Evolutionary conservation across 768 basidiomycete species (phyloP), one percentile per base, ranked within the genome.

Genomic region (Suillus bovinus): DNA sequence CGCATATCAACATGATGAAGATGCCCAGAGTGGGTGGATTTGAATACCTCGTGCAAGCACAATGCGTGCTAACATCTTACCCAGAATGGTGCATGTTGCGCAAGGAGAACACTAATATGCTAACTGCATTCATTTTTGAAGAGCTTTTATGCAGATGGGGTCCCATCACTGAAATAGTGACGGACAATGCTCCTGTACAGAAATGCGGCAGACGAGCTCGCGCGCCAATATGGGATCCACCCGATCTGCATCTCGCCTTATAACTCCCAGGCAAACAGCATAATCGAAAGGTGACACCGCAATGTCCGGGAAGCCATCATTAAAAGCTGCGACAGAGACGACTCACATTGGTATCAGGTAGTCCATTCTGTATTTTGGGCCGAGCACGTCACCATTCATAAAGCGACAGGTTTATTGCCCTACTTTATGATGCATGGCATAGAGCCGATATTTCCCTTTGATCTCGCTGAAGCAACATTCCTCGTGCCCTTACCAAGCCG

Each of bases 41-140:
- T n/a, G 4, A 22, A 0, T 74, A 66, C 16, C 69, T 78, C 8
- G 65, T 65, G 67, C 29, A 66, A 5, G 64, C 41, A 1, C 11
- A 9, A 0, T 66, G 63, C 5, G 11, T 38, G 0, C 36, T 67
- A 0, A 52, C 55, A 0, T 41, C 57, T 0, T 63, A 62, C 5
- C 67, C 10, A 17, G 77, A 9, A 75, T 80, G 57, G 57, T 62
- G 16, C 58, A 77, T 78, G 75, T 59, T 72, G 3, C 59, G 72
- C 29, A 70, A 72, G 0, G 66, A 74, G 20, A 74, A 63, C 0
- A 63, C 38, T 0, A 11, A 36, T 0, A 49, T 50, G 0, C 41
- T 42, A 3, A 3, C 8, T 0, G 7, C 31, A 0, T 74, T 69
- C 17, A 63, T 74, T 1, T 71, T 69, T 8, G 57, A 69, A 20